Base-by-base conservation (phyloP, 2,329 filamentous ascomycete species). In the Ascochyta pisi region DNA sequence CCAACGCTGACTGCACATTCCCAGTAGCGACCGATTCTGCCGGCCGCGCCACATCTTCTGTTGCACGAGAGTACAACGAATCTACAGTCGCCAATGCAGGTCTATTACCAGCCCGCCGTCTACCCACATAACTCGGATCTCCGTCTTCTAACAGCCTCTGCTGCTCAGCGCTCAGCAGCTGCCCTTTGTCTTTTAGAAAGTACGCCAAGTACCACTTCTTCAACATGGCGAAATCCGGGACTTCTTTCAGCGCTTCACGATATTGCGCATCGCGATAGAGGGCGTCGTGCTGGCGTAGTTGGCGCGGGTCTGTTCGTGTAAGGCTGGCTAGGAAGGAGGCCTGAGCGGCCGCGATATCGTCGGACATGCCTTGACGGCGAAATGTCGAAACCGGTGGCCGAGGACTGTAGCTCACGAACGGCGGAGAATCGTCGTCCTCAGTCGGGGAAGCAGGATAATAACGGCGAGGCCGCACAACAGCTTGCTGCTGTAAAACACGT, bases 181-280 rank as follows among this genome's bases (percentile, higher is more conserved):
- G 42, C 4, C 27, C n/a, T 15, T 40, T 22, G 3, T 45, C 16
- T 23, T 27, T 7, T 2, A 44, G 35, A 7, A 44, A 45, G n/a
- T 34, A 45, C 13, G 26, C 41, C 19, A 45, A 15, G 9, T 45
- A 46, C 49, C 49, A 52, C 2, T 33, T 22, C 22, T 19, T 40
- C 7, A 45, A 24, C 2, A 23, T 6, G 2, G 6, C 27, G 23
- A 52, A 39, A 19, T 52, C 10, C 1, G 49, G 34, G 1, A 4
- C 7, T 22, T 33, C 22, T 22, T 52, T 52, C 12, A 2, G 7
- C 3, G 26, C 31, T 15, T 52, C 41, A 9, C 34, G 49, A 9
- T 40, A 33, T 22, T 52, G 41, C 4, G 49, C 49, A 9, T 52
- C 41, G 15, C 19, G 41, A 6, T 45, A 45, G 12, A 52, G 35